Evolutionary conservation across 352 stramenopile species (phyloP), one percentile per base, ranked within the genome.

Genomic region (Phytophthora foliorum): DNA sequence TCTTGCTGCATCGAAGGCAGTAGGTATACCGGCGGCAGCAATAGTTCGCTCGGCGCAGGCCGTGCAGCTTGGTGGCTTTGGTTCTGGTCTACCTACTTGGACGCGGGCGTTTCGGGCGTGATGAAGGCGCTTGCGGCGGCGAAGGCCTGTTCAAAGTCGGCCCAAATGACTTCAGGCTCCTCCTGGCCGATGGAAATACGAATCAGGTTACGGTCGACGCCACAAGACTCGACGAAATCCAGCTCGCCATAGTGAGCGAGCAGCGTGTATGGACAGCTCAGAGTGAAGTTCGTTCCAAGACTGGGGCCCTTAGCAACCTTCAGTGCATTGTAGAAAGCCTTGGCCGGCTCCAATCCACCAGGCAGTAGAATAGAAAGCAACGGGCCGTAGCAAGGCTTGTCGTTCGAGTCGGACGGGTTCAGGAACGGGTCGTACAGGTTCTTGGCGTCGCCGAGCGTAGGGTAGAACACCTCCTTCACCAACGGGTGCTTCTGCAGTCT

Each of bases 211-310:
- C 90, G 90, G 57, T 96, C 83, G 14, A 98, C 93, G 44, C 94
- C 91, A 67, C 93, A 98, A 17, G 82, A 81, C 65, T 96, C 86
- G 21, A 89, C 93, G 67, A 96, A 98, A 53, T 97, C 90, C 41
- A 98, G 79, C 72, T 98, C 95, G 32, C 91, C 62, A 67, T 97
- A 98, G 66, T 98, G 95, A 1, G 95, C 95, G 1, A 98, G 73
- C 31, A 98, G 57, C 17, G 93, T 95, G 77, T 98, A 98, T 11
- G 95, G 93, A 75, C 91, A 98, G 17, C 81, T 79, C 16, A 98
- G 77, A 19, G 94, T 98, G 66, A 98, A 98, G 75, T 98, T 98
- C 1, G 94, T 98, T 36, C 95, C 95, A 21, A 98, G 86, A 34
- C 89, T 96, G 29, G 90, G 90, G 0, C 91, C 88, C 54, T 97